These are phyloP conservation scores for Arthrobotrys megalospora DNA, from an alignment of 2,329 filamentous ascomycete genomes.

Conservation along the genomic window DNA sequence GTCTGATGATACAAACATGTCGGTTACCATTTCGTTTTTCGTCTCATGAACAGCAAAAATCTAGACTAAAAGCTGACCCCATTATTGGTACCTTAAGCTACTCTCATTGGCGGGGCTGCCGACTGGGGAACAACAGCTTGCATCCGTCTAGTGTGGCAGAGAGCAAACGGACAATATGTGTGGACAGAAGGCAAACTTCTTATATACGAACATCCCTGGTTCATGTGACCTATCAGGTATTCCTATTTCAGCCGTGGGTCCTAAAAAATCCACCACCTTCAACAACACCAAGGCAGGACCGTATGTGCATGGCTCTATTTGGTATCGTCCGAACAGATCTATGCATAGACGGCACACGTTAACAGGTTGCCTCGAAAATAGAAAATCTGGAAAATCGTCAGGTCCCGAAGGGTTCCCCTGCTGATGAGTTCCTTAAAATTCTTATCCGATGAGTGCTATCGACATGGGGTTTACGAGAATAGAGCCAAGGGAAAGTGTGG, in stretches of 20 bases:
- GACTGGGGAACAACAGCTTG: constrained; percentile 46
- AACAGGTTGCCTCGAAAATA: constrained; percentile 26
- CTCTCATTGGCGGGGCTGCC: constrained; percentile 47
- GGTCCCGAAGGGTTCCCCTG: constrained; percentile 11
- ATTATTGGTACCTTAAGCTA: constrained; percentile 11
- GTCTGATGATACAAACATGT: constrained; percentile 21
- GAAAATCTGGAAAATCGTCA: constrained; percentile 11
- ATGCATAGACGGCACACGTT: constrained; percentile 43
- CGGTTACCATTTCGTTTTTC: constrained; percentile 27
- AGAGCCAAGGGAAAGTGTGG: constrained; percentile 1
- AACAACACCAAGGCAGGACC: constrained; percentile 21
- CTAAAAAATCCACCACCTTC: constrained; percentile 27
- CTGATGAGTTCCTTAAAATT: constrained; percentile 25
- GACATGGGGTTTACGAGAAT: constrained; percentile 2
- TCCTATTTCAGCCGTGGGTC: constrained; percentile 3
- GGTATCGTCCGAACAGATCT: constrained; percentile 40
- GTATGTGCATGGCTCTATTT: constrained; percentile 32
- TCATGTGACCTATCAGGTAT: constrained; percentile 55
- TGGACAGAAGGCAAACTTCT: constrained; percentile 24
- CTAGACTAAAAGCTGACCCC: constrained; percentile 34
- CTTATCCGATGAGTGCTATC: constrained; percentile 33
- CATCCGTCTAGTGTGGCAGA: constrained; percentile 38
- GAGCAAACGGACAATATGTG: constrained; percentile 36
- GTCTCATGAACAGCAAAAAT: constrained; percentile 22
- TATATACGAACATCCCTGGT: constrained; percentile 44